Evolutionary conservation across 495 filamentous ascomycete species (phyloP).

Genomic region (Talaromyces ruber): DNA sequence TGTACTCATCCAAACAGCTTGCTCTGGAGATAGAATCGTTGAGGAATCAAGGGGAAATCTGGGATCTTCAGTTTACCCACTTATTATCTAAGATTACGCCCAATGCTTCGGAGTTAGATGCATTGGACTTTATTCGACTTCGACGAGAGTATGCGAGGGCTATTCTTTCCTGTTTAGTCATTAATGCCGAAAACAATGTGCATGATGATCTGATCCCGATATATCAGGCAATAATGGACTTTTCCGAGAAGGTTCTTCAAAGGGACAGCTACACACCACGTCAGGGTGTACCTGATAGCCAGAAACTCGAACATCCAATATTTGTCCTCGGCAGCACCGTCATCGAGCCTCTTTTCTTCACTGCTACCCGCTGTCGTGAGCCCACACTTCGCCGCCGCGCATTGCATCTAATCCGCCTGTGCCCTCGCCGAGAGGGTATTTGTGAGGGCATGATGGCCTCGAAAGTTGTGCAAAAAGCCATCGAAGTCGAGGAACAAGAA

Average conservation of each 20-base stretch:
- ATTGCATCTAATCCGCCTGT: constrained; percentile 13
- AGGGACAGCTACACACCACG: background rate
- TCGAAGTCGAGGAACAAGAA: constrained; percentile 1
- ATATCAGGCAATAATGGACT: background rate
- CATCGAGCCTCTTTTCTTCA: constrained; percentile 17
- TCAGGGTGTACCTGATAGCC: background rate
- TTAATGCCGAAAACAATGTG: background rate
- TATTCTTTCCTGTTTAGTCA: background rate
- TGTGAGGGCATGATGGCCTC: constrained; percentile 1
- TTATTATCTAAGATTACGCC: background rate
- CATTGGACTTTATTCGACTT: background rate
- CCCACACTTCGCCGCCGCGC: constrained; percentile 17
- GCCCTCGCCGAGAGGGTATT: constrained; percentile 2
- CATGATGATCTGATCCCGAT: background rate
- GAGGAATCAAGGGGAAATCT: background rate
- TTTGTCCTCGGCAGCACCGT: constrained; percentile 1
- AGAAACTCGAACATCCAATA: background rate
- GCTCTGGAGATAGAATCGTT: background rate
- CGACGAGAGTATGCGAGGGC: background rate
- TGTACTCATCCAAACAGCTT: background rate
- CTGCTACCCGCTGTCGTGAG: constrained; percentile 20
- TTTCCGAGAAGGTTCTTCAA: background rate
- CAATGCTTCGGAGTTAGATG: background rate
- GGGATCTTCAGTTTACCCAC: background rate
- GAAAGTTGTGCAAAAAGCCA: background rate